A percentile compares a stretch with the other conserved stretches of the same genome.
Evolutionary conservation across 2,329 filamentous ascomycete species (phyloP).

Genomic region (Ophiostoma australiae): DNA sequence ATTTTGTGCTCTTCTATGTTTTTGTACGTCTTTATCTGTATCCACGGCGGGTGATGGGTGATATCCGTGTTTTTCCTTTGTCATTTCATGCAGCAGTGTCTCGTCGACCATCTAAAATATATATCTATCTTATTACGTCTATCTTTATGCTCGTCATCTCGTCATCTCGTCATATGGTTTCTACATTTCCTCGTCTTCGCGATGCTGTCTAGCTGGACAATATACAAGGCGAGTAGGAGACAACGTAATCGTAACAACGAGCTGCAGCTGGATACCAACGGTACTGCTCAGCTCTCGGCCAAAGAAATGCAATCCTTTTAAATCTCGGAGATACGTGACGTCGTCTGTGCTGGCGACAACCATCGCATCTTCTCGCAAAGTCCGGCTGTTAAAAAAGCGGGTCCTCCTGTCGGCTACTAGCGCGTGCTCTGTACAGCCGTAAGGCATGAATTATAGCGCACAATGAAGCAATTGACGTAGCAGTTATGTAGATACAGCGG

Average conservation of each 20-base stretch:
- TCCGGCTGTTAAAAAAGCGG: slow-evolving; percentile 11
- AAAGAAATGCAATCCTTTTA: background rate
- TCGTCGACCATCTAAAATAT: background rate
- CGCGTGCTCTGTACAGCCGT: background rate
- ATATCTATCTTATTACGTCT: background rate
- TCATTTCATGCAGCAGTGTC: background rate
- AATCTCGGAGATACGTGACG: slow-evolving; percentile 22
- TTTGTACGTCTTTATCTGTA: background rate
- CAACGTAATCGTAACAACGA: background rate
- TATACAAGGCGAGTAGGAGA: background rate
- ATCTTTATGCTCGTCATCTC: background rate
- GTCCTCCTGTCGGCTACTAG: background rate
- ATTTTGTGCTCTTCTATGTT: background rate
- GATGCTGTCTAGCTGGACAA: background rate
- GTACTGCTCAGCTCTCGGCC: background rate
- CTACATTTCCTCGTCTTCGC: background rate
- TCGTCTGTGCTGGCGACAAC: background rate
- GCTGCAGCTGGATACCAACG: background rate
- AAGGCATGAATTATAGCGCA: background rate
- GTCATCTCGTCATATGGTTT: background rate
- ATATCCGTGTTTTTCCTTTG: background rate
- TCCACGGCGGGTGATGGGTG: background rate
- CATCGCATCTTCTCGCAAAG: background rate
- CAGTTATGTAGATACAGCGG: no score
- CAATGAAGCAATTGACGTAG: no score